Base-by-base conservation (phyloP, 176 grass and related monocot species). In the Rhynchospora pubera region DNA sequence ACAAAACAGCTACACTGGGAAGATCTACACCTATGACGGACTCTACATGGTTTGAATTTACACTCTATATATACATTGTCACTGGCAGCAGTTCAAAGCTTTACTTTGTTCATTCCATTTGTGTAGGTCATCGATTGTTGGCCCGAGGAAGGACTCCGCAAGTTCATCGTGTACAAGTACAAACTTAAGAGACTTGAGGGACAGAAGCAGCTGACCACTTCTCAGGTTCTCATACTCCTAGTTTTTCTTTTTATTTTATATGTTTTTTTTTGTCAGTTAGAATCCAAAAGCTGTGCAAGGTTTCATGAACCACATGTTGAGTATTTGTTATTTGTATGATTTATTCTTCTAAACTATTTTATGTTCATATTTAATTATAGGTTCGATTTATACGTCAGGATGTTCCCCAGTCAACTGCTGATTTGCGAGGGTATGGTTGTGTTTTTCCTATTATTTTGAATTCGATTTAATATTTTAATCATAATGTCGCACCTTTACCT, bases 11-110 rank as follows among this genome's bases (percentile, higher is more conserved):
- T 98, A 98, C 79, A 89, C 89, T 19, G 88, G 92, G 55, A 98
- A 90, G 67, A 84, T 92, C 44, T 98, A 98, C 84, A 94, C 95
- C 5, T 98, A 94, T 43, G 90, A 94, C 56, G 95, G 95, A 12
- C 79, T 98, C 59, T 98, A 98, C 70, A 92, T 91, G 95, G 95
- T 98, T 81, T 62, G 30, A 43, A 53, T 53, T 15, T 28, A 13
- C 34, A 44, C 21, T 32, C 21, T 15, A 58, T 48, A 5, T 81
- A 57, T 50, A 3, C 50, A 5, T 43, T 62, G 63, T 81, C 64
- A 11, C 39, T 11, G 65, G 65, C 39, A 48, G 47, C 64, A 45
- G 18, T 5, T 81, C 9, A 8, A 0, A 53, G 7, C 11, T 53
- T 52, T 28, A 75, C 23, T 15, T 75, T 21, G 53, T 53, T 30